A percentile compares a stretch with the other conserved stretches of the same genome.
Conservation (phyloP, 2,329 filamentous ascomycete species). For the Phialemoniopsis sp. region DNA sequence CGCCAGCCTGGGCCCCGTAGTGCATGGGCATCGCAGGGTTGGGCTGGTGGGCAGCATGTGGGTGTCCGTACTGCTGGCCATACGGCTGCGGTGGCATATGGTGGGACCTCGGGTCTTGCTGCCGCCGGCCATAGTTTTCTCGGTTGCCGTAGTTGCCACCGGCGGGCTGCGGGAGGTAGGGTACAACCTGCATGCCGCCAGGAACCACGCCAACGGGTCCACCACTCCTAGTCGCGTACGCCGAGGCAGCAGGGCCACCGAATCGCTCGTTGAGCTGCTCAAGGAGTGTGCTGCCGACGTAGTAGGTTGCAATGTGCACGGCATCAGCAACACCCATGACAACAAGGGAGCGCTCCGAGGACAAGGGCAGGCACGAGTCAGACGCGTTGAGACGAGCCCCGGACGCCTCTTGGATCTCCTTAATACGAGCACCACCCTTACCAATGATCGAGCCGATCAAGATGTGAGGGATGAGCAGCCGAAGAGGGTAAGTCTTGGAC, state of each 20-base stretch:
- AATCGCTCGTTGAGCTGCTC: slow-evolving; percentile 97
- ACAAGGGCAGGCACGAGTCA: slow-evolving; percentile 88
- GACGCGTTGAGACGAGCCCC: slow-evolving; percentile 95
- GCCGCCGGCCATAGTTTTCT: slow-evolving; percentile 74
- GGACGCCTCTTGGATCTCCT: slow-evolving; percentile 97
- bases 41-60: slow-evolving; percentile 62
- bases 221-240: slow-evolving; percentile 92
- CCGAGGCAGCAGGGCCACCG: slow-evolving; percentile 92
- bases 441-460: slow-evolving; percentile 98
- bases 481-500: slow-evolving; percentile 95
- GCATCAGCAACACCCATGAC: slow-evolving; percentile 97
- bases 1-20: slow-evolving; percentile 69
- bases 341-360: slow-evolving; percentile 94
- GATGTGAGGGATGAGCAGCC: slow-evolving; percentile 92
- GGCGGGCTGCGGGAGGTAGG: slow-evolving; percentile 89
- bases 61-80: slow-evolving; percentile 69
- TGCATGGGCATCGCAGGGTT: slow-evolving; percentile 66
- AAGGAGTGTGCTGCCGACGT: slow-evolving; percentile 94
- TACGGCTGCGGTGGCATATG: slow-evolving; percentile 72
- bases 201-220: slow-evolving; percentile 90
- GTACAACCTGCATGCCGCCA: slow-evolving; percentile 98
- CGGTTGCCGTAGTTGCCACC: slow-evolving; percentile 90
- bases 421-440: slow-evolving; percentile 91
- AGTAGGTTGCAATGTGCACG: slow-evolving; percentile 98
- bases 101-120: slow-evolving; percentile 63